These are phyloP conservation scores for Clarireedia hainanense DNA, from an alignment of 2,329 filamentous ascomycete species.

Conservation along the genomic window DNA sequence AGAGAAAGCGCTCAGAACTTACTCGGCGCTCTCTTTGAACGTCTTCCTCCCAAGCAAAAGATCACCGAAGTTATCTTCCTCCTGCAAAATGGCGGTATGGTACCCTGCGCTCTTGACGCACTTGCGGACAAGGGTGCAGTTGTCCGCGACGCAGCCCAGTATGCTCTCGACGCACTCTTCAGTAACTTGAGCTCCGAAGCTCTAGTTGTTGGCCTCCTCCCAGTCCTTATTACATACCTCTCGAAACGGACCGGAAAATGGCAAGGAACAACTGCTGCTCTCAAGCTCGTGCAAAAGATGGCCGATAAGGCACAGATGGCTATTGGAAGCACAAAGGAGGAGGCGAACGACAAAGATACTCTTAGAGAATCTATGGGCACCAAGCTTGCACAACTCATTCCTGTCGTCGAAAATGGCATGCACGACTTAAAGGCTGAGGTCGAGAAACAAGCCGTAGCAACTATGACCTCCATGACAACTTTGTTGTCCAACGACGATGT, in stretches of 20 bases:
- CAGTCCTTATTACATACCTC: constrained; percentile 67
- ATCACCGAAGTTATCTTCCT: constrained; percentile 76
- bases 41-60: constrained; percentile 69
- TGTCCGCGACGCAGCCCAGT: constrained; percentile 86
- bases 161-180: constrained; percentile 86
- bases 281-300: constrained; percentile 81
- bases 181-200: constrained; percentile 71
- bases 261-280: constrained; percentile 89
- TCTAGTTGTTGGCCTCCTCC: constrained; percentile 74
- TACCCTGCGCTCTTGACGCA: constrained; percentile 70
- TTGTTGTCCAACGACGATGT: constrained; percentile 97
- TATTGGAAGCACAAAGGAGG: constrained; percentile 68
- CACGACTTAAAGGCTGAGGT: constrained; percentile 90
- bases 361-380: constrained; percentile 86
- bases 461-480: constrained; percentile 84
- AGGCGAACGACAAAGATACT: constrained; percentile 80
- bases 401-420: constrained; percentile 87
- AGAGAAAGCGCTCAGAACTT: constrained; percentile 94
- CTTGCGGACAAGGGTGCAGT: constrained; percentile 84
- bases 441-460: constrained; percentile 80
- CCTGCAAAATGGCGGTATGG: constrained; percentile 67
- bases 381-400: constrained; percentile 79
- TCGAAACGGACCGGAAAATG: constrained; percentile 84
- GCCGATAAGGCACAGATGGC: constrained; percentile 89
- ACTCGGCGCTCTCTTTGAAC: constrained; percentile 87